A percentile compares a stretch with the other conserved stretches of the same genome.
Evolutionary conservation across 2,329 filamentous ascomycete genomes (phyloP).

Genomic region (Cladosporium oxysporum): DNA sequence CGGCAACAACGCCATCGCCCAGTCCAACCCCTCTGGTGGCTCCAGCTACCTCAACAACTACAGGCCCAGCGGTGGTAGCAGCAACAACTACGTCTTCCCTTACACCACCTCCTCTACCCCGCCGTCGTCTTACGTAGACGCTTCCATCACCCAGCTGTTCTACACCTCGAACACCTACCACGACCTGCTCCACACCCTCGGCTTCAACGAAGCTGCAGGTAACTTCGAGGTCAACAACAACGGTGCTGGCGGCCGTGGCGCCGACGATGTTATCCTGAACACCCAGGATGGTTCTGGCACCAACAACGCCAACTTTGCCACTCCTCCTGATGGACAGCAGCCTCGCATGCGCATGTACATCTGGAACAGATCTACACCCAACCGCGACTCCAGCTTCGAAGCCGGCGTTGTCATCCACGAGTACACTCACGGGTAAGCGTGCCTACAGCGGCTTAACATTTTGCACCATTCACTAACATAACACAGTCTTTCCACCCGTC

Average conservation of each 20-base stretch:
- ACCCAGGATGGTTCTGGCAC: slow-evolving; percentile 57
- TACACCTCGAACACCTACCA: slow-evolving; percentile 63
- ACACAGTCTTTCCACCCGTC: slow-evolving; percentile 54
- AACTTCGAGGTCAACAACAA: slow-evolving; percentile 64
- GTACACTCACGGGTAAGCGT: slow-evolving; percentile 48
- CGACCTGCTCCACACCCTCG: slow-evolving; percentile 59
- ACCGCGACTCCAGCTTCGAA: slow-evolving; percentile 60
- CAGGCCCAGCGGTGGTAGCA: slow-evolving; percentile 47
- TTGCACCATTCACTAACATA: slow-evolving; percentile 32
- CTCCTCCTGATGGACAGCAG: slow-evolving; percentile 53
- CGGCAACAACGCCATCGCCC: slow-evolving; percentile 62
- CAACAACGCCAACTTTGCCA: slow-evolving; percentile 62
- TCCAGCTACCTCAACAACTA: slow-evolving; percentile 52
- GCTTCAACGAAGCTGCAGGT: slow-evolving; percentile 60
- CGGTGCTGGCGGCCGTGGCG: slow-evolving; percentile 52
- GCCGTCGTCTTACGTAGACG: slow-evolving; percentile 49
- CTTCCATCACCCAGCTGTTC: slow-evolving; percentile 61
- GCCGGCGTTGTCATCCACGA: slow-evolving; percentile 63
- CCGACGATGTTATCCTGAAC: slow-evolving; percentile 58
- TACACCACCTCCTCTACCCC: slow-evolving; percentile 15
- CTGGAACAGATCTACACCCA: slow-evolving; percentile 52
- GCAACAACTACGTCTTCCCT: slow-evolving; percentile 45
- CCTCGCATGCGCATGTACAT: slow-evolving; percentile 63
- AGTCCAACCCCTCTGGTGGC: slow-evolving; percentile 53
- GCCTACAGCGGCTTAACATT: neutral